Conservation (phyloP, 2,329 filamentous ascomycete genomes). For the Hymenoscyphus albidus region DNA sequence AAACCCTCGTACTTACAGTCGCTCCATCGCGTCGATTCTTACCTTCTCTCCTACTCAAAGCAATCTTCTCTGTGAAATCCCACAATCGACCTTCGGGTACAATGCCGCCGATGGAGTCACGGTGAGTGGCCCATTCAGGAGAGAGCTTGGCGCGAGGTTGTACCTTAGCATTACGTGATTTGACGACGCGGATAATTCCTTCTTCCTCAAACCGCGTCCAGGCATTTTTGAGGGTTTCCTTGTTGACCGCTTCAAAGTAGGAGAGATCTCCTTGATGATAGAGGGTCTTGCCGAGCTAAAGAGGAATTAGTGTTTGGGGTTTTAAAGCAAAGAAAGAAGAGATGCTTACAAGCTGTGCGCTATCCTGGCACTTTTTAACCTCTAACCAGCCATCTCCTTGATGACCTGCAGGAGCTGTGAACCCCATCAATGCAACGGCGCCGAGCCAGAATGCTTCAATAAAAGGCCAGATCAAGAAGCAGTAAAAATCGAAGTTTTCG, state of each 20-base stretch:
- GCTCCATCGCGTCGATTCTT: conserved; percentile 95
- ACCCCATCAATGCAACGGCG: conserved; percentile 79
- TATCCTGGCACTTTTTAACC: conserved; percentile 71
- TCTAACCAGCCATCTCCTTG: conserved; percentile 72
- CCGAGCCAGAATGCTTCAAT: conserved; percentile 93
- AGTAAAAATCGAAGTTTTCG: conserved; percentile 98
- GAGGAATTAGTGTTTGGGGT: conserved; percentile 25
- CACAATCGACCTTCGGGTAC: conserved; percentile 73
- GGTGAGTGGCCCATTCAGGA: conserved; percentile 67
- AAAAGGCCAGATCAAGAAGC: conserved; percentile 97
- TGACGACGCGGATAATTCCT: conserved; percentile 74
- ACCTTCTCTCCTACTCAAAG: conserved; percentile 76
- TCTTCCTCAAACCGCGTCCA: conserved; percentile 87
- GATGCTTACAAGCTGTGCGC: conserved; percentile 69
- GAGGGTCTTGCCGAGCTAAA: conserved; percentile 83
- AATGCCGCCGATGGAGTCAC: conserved; percentile 62
- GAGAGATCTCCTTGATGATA: conserved; percentile 96
- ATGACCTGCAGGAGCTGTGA: conserved; percentile 64
- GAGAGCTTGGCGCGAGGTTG: conserved; percentile 64
- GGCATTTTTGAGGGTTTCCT: conserved; percentile 92
- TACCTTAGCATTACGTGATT: conserved; percentile 59
- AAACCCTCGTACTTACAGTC: conserved; percentile 78
- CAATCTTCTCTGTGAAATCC: conserved; percentile 89
- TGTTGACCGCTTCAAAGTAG: conserved; percentile 98
- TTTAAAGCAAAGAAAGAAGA: not conserved